phyloP scores from a whole-genome alignment of 805 yeast species.

The Wickerhamiella domercqiae region DNA sequence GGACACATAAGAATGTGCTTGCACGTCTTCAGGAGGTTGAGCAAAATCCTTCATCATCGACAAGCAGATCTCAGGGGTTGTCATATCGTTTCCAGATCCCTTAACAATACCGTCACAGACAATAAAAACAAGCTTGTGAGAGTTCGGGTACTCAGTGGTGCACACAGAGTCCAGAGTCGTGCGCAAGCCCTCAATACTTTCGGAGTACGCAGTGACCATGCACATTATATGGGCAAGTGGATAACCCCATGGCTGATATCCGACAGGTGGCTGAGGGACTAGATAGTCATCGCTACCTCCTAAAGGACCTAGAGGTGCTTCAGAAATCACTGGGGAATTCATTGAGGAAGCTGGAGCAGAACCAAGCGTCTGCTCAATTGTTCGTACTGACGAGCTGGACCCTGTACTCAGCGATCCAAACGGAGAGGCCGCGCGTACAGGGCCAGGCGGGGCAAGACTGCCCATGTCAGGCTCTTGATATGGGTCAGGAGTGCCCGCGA shows the following conservation, averaged over 20 bases:
- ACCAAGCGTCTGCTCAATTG: not conserved
- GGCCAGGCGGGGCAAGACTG: not conserved
- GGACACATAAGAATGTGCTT: conserved; percentile 79
- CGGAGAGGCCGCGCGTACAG: too few relatives aligned
- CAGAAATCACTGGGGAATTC: conserved; percentile 3
- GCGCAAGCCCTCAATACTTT: conserved; percentile 72
- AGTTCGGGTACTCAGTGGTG: conserved; percentile 90
- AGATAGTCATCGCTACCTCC: conserved; percentile 37
- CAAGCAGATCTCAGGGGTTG: conserved; percentile 83
- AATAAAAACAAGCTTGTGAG: conserved; percentile 73
- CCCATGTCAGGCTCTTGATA: conserved; percentile 1
- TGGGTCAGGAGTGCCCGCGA: conserved; percentile 11
- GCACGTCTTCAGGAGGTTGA: conserved; percentile 56
- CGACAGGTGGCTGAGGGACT: conserved; percentile 82
- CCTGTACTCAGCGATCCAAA: not conserved
- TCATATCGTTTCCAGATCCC: conserved; percentile 77
- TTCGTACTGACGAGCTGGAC: not conserved
- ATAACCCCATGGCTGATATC: conserved; percentile 71
- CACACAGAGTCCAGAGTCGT: conserved; percentile 83
- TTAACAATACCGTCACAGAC: conserved; percentile 90
- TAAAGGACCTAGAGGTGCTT: conserved; percentile 16
- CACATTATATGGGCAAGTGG: conserved; percentile 64
- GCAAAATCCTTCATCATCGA: conserved; percentile 74
- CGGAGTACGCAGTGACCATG: conserved; percentile 88
- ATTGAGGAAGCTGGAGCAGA: not conserved